Percentiles rank a stretch among this genome's conserved stretches.
Conservation (phyloP, 176 grass and related monocot genomes). For the Bolboschoenus planiculmis region DNA sequence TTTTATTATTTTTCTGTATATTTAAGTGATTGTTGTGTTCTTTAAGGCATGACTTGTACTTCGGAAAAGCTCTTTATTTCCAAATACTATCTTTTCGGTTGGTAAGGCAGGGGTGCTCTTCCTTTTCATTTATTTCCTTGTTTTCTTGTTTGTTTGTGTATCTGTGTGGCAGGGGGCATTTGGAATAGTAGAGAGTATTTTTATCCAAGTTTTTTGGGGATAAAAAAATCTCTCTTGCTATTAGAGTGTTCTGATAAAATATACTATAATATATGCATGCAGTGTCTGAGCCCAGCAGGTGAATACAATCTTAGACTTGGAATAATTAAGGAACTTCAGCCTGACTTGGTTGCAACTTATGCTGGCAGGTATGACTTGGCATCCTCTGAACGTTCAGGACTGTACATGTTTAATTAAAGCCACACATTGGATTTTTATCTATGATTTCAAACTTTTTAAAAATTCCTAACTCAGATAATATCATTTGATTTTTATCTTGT, state of each 20-base stretch:
- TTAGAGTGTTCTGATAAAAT: slow-evolving; percentile 15
- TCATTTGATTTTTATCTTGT: too few species aligned
- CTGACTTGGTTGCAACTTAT: slow-evolving; percentile 92
- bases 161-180: not conserved
- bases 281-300: slow-evolving; percentile 97
- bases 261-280: slow-evolving; percentile 28
- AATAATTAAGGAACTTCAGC: slow-evolving; percentile 96
- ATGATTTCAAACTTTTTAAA: slow-evolving; percentile 17
- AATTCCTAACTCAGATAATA: not conserved
- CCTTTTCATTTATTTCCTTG: not conserved
- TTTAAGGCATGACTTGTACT: not conserved
- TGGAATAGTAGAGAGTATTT: not conserved
- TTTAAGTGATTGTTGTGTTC: slow-evolving; percentile 18
- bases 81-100: not conserved
- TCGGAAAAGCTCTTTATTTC: not conserved
- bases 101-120: not conserved
- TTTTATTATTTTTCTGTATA: not conserved
- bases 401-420: slow-evolving; percentile 5
- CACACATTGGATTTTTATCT: not conserved
- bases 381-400: not conserved
- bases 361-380: slow-evolving; percentile 55
- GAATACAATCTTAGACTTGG: slow-evolving; percentile 98
- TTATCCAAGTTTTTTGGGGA: not conserved
- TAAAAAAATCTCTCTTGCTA: not conserved
- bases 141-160: not conserved